phyloP scores from a whole-genome alignment of 345 rosid species.

The Gynandropsis gynandra region DNA sequence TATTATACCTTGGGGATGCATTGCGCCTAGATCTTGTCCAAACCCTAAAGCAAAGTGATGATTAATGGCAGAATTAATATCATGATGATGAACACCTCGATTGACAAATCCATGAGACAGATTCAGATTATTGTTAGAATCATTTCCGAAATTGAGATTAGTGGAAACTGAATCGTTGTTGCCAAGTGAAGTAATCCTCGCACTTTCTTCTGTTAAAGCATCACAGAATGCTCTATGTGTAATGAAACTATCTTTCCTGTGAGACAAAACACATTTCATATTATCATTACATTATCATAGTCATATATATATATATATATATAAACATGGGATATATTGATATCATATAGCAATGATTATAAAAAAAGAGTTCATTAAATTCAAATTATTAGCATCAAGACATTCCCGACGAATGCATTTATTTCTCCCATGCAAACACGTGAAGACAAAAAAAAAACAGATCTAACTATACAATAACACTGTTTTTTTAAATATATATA shows the following conservation, averaged over 20 bases:
- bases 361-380: no score
- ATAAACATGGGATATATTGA: no score
- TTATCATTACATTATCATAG: no score
- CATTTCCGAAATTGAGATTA: constrained; percentile 55
- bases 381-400: no score
- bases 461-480: background rate
- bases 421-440: background rate
- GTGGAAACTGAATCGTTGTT: constrained; percentile 25
- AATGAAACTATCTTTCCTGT: constrained; percentile 92
- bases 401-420: no score
- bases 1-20: constrained; percentile 30
- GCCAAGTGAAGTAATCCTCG: constrained; percentile 45
- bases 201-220: constrained; percentile 78
- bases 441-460: background rate
- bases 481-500: no score
- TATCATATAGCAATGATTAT: no score
- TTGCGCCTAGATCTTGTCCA: constrained; percentile 37
- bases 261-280: background rate
- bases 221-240: constrained; percentile 97
- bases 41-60: constrained; percentile 45
- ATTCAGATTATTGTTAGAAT: constrained; percentile 26
- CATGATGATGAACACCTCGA: constrained; percentile 41
- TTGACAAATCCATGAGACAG: constrained; percentile 42
- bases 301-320: no score
- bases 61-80: constrained; percentile 30